Evolutionary conservation across 2,329 filamentous ascomycete genomes (phyloP), one percentile per base, ranked within the genome.

Genomic region (Fusarium pininemorale): DNA sequence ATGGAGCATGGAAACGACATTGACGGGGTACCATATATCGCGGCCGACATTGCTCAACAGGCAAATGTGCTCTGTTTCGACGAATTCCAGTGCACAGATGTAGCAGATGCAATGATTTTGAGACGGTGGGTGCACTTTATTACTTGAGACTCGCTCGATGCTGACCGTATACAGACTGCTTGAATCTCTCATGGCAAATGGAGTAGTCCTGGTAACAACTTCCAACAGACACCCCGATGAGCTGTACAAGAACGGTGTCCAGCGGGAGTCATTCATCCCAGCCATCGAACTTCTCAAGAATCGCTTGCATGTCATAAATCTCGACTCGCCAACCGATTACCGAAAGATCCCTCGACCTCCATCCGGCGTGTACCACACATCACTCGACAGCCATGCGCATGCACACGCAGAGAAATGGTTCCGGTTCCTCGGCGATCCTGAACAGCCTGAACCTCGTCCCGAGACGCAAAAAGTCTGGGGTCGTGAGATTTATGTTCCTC

Each of bases 61-160:
- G 92, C 92, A 39, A 94, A 93, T 65, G 94, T 99, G 32, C 86
- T 99, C 45, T 99, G 96, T 82, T 99, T 99, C 81, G 96, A 99
- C 83, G 96, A 99, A 85, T 99, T 99, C 80, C 96, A 99, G 81
- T 98, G 95, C 80, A 99, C 96, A 44, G 96, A 99, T 83, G 96
- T 99, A 38, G 96, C 96, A 22, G 96, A 98, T 84, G 96, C 96
- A 77, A 99, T 99, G 96, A 99, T 99, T 77, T 82, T 99, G 76
- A 89, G 96, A 77, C 89, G 94, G 87, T 91, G 82, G 55, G 82
- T 67, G 24, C 41, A 42, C 22, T 18, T 30, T 12, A 26, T 11
- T 2, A 24, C 15, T 9, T 18, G 35, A 6, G 30, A 47, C 20
- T 20, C 24, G n/a, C 32, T 22, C 9, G 24, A 58, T 35, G 20